Conservation (phyloP, 2,329 filamentous ascomycete species). For the Xylogone sp. region DNA sequence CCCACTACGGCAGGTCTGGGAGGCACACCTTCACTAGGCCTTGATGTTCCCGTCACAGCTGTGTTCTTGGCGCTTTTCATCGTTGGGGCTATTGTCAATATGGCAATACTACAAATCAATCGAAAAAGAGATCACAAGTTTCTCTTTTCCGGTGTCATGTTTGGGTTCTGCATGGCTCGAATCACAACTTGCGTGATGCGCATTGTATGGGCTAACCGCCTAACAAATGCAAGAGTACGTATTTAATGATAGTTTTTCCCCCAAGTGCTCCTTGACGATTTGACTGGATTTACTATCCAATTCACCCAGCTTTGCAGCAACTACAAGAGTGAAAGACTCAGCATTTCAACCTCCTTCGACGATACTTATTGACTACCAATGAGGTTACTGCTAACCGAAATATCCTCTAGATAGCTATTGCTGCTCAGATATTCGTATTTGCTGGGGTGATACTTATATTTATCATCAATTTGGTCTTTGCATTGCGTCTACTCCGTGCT, state of each 20-base stretch:
- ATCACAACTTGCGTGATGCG: constrained; percentile 36
- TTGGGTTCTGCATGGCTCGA: constrained; percentile 48
- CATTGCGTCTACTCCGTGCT: background rate
- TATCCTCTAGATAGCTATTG: constrained; percentile 18
- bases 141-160: constrained; percentile 52
- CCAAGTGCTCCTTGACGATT: too few species aligned
- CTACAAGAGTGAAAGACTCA: too few species aligned
- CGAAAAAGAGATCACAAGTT: constrained; percentile 51
- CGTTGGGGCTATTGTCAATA: constrained; percentile 49
- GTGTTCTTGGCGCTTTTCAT: constrained; percentile 60
- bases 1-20: constrained; percentile 44
- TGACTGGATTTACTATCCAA: background rate
- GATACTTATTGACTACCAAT: background rate
- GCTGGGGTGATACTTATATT: constrained; percentile 59
- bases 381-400: constrained; percentile 3
- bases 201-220: constrained; percentile 58
- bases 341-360: too few species aligned
- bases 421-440: constrained; percentile 19
- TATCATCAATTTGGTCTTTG: constrained; percentile 68
- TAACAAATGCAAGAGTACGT: constrained; percentile 32
- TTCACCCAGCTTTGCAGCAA: background rate
- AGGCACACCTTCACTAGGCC: constrained; percentile 47
- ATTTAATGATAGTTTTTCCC: constrained; percentile 31
- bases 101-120: constrained; percentile 55
- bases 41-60: constrained; percentile 63